phyloP scores from a whole-genome alignment of 1,139 yeast genomes.

The Saccharomyces hybrid region DNA sequence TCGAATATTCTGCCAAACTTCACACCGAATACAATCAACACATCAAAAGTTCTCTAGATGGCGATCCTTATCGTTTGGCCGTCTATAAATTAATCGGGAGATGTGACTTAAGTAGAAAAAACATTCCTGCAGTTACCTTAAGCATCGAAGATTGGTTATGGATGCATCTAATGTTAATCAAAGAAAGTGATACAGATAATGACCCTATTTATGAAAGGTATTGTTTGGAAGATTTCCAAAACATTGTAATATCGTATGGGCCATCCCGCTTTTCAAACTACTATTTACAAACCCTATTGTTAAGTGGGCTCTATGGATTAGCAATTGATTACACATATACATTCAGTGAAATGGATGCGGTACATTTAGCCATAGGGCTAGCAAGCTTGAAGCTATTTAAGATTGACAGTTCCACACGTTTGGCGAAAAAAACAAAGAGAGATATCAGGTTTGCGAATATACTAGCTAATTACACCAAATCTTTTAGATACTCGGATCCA shows the following conservation, averaged over 20 bases:
- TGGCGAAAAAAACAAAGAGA: neutral
- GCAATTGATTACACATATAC: slow-evolving; percentile 68
- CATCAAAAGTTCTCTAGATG: slow-evolving; percentile 60
- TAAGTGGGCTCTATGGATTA: slow-evolving; percentile 74
- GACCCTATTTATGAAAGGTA: slow-evolving; percentile 65
- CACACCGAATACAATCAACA: slow-evolving; percentile 80
- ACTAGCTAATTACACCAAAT: slow-evolving; percentile 65
- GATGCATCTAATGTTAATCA: slow-evolving; percentile 76
- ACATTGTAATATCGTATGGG: slow-evolving; percentile 64
- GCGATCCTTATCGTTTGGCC: slow-evolving; percentile 87
- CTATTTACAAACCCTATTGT: slow-evolving; percentile 66
- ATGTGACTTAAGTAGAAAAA: slow-evolving; percentile 63
- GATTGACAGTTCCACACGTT: slow-evolving; percentile 32
- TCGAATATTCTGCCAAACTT: slow-evolving; percentile 61
- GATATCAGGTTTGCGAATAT: slow-evolving; percentile 39
- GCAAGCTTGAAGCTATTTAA: slow-evolving; percentile 67
- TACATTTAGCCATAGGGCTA: slow-evolving; percentile 79
- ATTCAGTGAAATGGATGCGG: slow-evolving; percentile 75
- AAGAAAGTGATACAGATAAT: slow-evolving; percentile 42
- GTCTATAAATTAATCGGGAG: slow-evolving; percentile 87
- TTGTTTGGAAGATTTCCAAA: slow-evolving; percentile 66
- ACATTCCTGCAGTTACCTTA: slow-evolving; percentile 67
- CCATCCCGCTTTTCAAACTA: slow-evolving; percentile 62
- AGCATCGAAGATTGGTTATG: slow-evolving; percentile 96
- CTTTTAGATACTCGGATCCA: slow-evolving; percentile 80